Evolutionary conservation across 2,329 filamentous ascomycete genomes (phyloP), one percentile per base, ranked within the genome.

Genomic region (Aspergillus pseudonomiae): DNA sequence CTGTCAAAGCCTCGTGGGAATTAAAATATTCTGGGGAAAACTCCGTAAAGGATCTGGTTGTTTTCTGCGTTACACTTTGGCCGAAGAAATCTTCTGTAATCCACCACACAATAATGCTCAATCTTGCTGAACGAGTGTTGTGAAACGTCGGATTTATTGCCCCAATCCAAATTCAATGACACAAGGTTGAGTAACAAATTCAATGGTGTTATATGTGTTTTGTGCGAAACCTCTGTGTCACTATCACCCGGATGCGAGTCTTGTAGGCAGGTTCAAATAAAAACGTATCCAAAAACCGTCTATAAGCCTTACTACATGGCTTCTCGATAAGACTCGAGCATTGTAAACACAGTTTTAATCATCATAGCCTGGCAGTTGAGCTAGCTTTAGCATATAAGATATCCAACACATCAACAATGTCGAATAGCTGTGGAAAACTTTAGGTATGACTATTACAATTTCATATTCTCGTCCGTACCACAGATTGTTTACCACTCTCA

Each of bases 331-430:
- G 7, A 4, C 39, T 2, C 6, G n/a, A 9, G 6, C 7, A 41
- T 19, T n/a, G 16, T 41, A n/a, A 41, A 3, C 39, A n/a, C 16
- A 10, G 9, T n/a, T n/a, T 10, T 16, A 19, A 41, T 10, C 39
- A 9, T 2, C 7, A 19, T 9, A 9, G 3, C n/a, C 16, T 0
- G 1, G 6, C 6, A n/a, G 16, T n/a, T 0, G 16, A 16, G 7
- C 3, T 10, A n/a, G 39, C 39, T 2, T 41, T 41, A 41, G 7
- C 2, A 19, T n/a, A 41, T 41, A 19, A 41, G 39, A 1, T n/a
- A 41, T 19, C 16, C 6, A 41, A 41, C 39, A 3, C 2, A 41
- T 4, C 39, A 41, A n/a, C 39, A 7, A n/a, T 3, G 9, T n/a
- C 16, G 6, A 41, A 41, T 41, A 4, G 36, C 6, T 6, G 4